These are phyloP conservation scores for Arthrobotrys sphaeroides DNA, from an alignment of 2,329 filamentous ascomycete species.

Conservation along the genomic window DNA sequence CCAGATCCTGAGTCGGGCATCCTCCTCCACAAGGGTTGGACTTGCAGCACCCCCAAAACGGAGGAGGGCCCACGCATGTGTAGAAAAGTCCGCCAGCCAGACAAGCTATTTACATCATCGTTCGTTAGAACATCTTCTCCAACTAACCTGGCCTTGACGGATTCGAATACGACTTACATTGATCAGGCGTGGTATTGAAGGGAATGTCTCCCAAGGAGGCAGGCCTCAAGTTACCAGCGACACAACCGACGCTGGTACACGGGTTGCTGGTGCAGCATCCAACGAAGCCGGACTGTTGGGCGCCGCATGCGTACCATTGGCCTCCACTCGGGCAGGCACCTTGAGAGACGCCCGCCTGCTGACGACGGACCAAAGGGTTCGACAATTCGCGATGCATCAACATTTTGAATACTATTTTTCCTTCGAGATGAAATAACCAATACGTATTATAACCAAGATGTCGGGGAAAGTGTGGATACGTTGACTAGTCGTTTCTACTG, in stretches of 20 bases:
- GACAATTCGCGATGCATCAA: constrained; percentile 29
- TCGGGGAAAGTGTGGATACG: neutral
- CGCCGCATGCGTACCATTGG: constrained; percentile 39
- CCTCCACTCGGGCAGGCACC: constrained; percentile 43
- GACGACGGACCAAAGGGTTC: constrained; percentile 33
- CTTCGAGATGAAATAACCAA: neutral
- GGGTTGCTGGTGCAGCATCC: constrained; percentile 48
- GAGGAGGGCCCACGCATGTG: constrained; percentile 23
- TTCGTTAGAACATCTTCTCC: neutral
- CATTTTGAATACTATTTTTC: neutral
- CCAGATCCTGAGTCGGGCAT: constrained; percentile 17
- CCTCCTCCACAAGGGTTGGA: constrained; percentile 22
- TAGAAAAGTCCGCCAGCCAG: constrained; percentile 33
- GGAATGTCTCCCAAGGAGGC: constrained; percentile 32
- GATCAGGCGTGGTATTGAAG: constrained; percentile 23
- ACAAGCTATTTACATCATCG: constrained; percentile 31
- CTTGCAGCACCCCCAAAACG: constrained; percentile 52
- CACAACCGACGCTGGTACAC: constrained; percentile 40
- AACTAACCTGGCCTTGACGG: no score
- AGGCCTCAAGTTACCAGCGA: constrained; percentile 34
- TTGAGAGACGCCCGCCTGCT: neutral
- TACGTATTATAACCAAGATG: neutral
- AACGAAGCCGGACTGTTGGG: constrained; percentile 31
- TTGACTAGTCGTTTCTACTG: neutral
- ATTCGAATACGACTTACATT: constrained; percentile 29